Conservation (phyloP, 495 filamentous ascomycete species). For the Bryoglossum gracile region DNA sequence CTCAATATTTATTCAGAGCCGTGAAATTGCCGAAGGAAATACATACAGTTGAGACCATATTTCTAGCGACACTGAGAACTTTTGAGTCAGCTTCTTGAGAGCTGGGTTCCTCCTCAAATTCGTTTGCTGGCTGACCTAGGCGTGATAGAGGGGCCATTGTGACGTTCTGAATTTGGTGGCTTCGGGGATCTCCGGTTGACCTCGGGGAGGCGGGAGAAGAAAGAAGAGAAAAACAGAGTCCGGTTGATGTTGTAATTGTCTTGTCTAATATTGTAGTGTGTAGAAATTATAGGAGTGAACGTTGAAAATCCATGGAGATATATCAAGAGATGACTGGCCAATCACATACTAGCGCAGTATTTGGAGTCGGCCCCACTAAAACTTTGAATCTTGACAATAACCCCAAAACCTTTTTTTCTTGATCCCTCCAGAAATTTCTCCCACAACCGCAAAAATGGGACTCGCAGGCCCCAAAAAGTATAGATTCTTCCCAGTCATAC, state of each 20-base stretch:
- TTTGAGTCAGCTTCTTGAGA: slow-evolving; percentile 11
- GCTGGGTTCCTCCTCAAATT: slow-evolving; percentile 12
- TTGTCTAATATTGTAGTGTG: too few relatives aligned
- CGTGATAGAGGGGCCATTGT: slow-evolving; percentile 15
- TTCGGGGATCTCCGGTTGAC: too few relatives aligned
- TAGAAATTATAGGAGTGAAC: too few relatives aligned
- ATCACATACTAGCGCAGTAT: slow-evolving; percentile 3
- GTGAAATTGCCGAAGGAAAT: neutral
- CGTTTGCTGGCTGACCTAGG: slow-evolving; percentile 2
- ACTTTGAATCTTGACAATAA: too few relatives aligned
- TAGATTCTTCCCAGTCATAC: slow-evolving; percentile 15
- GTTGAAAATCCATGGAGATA: too few relatives aligned
- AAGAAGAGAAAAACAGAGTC: too few relatives aligned
- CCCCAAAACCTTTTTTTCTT: slow-evolving; percentile 7
- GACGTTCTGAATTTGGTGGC: neutral
- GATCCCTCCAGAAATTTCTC: too few relatives aligned
- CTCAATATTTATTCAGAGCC: neutral
- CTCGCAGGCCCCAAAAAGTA: slow-evolving; percentile 69
- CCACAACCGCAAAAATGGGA: slow-evolving; percentile 49
- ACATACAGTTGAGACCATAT: slow-evolving; percentile 14
- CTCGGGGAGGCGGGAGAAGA: too few relatives aligned
- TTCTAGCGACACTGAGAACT: slow-evolving; percentile 16
- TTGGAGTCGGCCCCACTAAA: slow-evolving; percentile 20
- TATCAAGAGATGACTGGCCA: neutral
- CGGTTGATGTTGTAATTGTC: too few relatives aligned